A percentile compares a stretch with the other conserved stretches of the same genome.
These are phyloP conservation scores for Leccinellum albellum DNA, from an alignment of 768 basidiomycete genomes.

Conservation along the genomic window DNA sequence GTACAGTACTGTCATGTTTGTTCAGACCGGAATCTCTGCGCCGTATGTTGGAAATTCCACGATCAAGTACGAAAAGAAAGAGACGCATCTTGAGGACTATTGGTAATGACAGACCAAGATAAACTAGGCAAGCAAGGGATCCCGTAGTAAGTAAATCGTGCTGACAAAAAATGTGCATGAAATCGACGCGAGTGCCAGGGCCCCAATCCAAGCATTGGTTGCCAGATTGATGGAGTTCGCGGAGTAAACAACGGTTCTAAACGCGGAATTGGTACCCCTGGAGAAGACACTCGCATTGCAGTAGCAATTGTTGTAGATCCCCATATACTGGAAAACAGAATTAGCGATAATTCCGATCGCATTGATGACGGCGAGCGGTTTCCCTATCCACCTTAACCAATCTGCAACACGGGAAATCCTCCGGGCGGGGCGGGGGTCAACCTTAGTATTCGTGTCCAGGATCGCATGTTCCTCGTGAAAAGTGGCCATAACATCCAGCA, in stretches of 20 bases:
- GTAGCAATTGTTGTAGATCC: constrained; percentile 26
- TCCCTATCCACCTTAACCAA: constrained; percentile 24
- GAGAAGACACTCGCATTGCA: constrained; percentile 25
- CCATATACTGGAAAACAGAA: constrained; percentile 29
- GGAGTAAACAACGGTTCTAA: constrained; percentile 21
- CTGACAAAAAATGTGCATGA: neutral
- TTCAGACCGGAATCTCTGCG: no score
- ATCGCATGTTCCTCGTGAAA: no score
- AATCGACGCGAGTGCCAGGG: neutral
- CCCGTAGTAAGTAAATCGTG: neutral
- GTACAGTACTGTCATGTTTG: no score
- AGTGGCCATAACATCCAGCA: neutral
- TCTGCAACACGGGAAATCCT: constrained; percentile 3
- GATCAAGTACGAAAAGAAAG: no score
- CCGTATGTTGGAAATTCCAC: no score
- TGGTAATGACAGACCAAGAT: no score
- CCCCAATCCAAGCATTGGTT: neutral
- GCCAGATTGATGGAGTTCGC: constrained; percentile 19
- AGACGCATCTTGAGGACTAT: no score
- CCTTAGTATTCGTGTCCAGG: no score
- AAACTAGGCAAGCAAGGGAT: neutral
- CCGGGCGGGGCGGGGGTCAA: neutral
- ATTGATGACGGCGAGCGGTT: constrained; percentile 27
- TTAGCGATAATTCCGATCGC: constrained; percentile 21
- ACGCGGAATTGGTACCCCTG: constrained; percentile 25